Evolutionary conservation across 2,329 filamentous ascomycete species (phyloP), one percentile per base, ranked within the genome.

Genomic region (Hymenoscyphus occultus): DNA sequence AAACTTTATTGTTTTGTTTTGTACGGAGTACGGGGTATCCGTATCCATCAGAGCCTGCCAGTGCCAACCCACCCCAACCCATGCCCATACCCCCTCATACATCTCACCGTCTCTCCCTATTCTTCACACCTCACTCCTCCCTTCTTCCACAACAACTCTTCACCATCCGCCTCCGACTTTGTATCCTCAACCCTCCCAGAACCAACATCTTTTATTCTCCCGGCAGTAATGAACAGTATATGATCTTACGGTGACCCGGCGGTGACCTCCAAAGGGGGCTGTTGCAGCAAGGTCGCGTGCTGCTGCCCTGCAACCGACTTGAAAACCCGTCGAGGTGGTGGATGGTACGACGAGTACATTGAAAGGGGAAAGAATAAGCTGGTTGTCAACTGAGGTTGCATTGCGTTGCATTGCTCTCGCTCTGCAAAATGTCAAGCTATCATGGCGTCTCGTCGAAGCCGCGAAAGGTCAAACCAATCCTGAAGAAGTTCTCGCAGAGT

Each of bases 401-500:
- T 48, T 48, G 45, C n/a, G 45, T 14, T 48, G n/a, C 45, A 7
- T 28, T 51, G 45, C n/a, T 45, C 42, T 16, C 42, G 42, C 6
- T n/a, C 19, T 28, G 56, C 51, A 16, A 56, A 31, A 74, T 74
- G 71, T 61, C 72, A 51, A 73, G 68, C 63, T 71, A 72, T 59
- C 62, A 71, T 64, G 68, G 68, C 35, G 65, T 69, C 14, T 61
- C 64, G n/a, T 63, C 68, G 22, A 75, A 71, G 62, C 64, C 72
- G 62, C 63, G 72, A 63, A 75, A 71, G 54, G 71, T 74, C 45
- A 88, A 87, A 76, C 86, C 86, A 10, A 87, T 88, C 56, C 77
- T 89, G 62, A 87, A 86, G 75, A 88, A 87, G 74, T 69, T 74
- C 62, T 70, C 73, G 19, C 70, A 72, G 57, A 86, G 84, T 69